Evolutionary conservation across 2,329 filamentous ascomycete genomes (phyloP).

Genomic region (Fusarium mangiferae): DNA sequence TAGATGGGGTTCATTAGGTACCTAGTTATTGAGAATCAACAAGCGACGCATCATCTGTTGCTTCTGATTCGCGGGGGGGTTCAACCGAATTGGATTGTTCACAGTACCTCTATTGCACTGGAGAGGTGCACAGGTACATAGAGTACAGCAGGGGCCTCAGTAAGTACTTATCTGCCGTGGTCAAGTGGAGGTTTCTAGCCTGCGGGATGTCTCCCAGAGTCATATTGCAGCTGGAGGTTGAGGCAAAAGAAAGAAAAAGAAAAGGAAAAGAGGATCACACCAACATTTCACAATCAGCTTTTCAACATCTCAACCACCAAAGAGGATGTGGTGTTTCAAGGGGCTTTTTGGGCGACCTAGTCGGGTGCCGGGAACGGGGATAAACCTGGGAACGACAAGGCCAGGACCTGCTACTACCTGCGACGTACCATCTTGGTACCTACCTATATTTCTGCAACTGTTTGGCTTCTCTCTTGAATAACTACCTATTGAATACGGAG

Average conservation of each 20-base stretch:
- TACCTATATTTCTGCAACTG: background rate
- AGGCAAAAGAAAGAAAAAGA: background rate
- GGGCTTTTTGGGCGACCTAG: slow-evolving; percentile 17
- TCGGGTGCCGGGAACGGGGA: slow-evolving; percentile 8
- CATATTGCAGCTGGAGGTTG: slow-evolving; percentile 15
- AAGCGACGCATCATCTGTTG: slow-evolving; percentile 3
- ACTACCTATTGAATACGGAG: background rate
- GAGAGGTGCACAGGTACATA: background rate
- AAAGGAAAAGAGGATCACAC: background rate
- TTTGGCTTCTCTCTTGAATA: background rate
- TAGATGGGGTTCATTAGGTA: background rate
- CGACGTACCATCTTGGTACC: background rate
- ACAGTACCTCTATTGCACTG: background rate
- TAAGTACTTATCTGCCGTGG: background rate
- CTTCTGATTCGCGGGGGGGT: slow-evolving; percentile 5
- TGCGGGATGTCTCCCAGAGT: slow-evolving; percentile 9
- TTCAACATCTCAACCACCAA: background rate
- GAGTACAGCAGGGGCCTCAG: background rate
- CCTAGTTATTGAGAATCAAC: background rate
- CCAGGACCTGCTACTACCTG: background rate
- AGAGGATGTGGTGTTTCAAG: slow-evolving; percentile 28
- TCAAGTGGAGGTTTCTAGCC: background rate
- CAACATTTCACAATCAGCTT: background rate
- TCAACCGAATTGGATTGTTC: slow-evolving; percentile 11
- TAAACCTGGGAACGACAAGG: background rate